Percentiles rank a stretch among this genome's conserved stretches.
These are phyloP conservation scores for Excoecaria agallocha DNA, from an alignment of 345 rosid species.

Conservation along the genomic window DNA sequence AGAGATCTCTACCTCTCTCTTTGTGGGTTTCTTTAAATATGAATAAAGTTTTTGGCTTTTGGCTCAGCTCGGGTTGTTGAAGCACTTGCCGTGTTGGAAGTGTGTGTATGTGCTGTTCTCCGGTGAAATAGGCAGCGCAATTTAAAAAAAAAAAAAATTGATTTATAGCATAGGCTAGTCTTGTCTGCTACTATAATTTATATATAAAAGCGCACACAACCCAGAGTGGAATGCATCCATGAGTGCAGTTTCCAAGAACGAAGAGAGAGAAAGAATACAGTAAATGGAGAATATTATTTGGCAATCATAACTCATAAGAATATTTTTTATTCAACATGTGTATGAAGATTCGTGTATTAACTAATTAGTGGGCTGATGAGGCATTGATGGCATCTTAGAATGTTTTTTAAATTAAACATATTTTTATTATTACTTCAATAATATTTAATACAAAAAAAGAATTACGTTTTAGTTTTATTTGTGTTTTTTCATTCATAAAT, in stretches of 20 bases:
- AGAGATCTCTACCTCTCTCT: neutral
- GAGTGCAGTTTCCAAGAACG: neutral
- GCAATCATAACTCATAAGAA: conserved; percentile 2
- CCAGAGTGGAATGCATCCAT: neutral
- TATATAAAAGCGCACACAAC: neutral
- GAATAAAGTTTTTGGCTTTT: conserved; percentile 1
- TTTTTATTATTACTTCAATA: no score
- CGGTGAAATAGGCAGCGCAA: neutral
- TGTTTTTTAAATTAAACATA: neutral
- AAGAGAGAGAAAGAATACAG: no score
- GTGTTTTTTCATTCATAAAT: no score
- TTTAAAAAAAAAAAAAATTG: neutral
- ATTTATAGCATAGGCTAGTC: neutral
- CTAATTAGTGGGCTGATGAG: neutral
- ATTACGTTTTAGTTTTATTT: no score
- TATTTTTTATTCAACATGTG: neutral
- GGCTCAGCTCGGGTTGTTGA: neutral
- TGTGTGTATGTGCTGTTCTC: neutral
- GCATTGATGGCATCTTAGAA: neutral
- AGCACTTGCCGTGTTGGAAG: conserved; percentile 22
- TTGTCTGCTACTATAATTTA: neutral
- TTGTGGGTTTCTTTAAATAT: neutral
- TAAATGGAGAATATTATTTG: neutral
- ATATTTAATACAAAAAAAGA: no score
- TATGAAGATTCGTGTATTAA: neutral